Base-by-base conservation (phyloP, 2,329 filamentous ascomycete genomes). In the Davidsoniella eucalypti region DNA sequence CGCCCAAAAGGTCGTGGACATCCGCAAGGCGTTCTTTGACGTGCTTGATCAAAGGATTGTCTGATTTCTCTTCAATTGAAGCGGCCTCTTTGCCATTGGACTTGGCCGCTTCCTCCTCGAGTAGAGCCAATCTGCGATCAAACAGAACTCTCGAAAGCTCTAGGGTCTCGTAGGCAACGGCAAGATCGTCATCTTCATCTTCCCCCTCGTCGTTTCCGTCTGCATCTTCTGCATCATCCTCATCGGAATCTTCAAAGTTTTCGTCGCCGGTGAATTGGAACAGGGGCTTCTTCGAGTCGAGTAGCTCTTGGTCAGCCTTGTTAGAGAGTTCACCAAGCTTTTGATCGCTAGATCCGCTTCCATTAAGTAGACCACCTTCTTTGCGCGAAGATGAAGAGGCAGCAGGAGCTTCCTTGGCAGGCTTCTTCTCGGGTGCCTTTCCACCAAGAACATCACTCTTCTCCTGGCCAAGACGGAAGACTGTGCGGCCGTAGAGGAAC, bases 251-350 rank as follows among this genome's bases (percentile, higher is more conserved):
- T 49, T 86, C 84, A 68, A 87, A 94, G 61, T 94, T 90, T 65
- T 95, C 90, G 61, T 96, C 90, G 52, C 92, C 92, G 4, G 80
- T 83, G 61, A 98, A 94, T 58, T 94, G 85, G 64, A 98, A 95
- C 55, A 86, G 76, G 0, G 85, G 79, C 63, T 88, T 90, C 63
- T 82, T 83, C 4, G 57, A 55, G 44, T 63, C 61, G 5, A 50
- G 46, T 8, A 51, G 53, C 36, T 44, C 43, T n/a, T 48, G 26
- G 10, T 47, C 50, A 12, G 52, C 55, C 43, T 64, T 67, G 29
- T 70, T 66, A 12, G 59, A 57, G 41, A 61, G 65, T 3, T 49
- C 51, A 16, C 59, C 58, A 38, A 65, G 64, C 49, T 65, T 58
- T 39, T 63, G 60, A 57, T 61, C 66, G 17, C 67, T 67, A n/a